These are phyloP conservation scores for Elsinoe perseae DNA, from an alignment of 2,329 filamentous ascomycete genomes.

Conservation along the genomic window DNA sequence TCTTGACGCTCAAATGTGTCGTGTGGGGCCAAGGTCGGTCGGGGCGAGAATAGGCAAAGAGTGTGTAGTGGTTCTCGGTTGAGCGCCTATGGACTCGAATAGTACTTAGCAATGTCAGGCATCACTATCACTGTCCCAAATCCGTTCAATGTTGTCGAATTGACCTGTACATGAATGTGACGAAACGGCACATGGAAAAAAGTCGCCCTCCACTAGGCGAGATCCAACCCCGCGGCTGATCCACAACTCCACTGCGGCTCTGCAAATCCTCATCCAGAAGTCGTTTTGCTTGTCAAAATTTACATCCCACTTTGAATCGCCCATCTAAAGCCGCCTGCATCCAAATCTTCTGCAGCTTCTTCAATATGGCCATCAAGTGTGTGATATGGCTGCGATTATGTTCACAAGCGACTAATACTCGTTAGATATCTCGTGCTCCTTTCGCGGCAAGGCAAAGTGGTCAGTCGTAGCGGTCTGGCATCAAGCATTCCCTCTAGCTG, in stretches of 20 bases:
- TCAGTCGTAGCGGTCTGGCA: constrained; percentile 45
- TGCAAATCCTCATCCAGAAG: constrained; percentile 1
- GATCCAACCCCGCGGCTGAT: background rate
- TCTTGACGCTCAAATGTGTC: constrained; percentile 40
- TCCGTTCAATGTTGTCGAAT: background rate
- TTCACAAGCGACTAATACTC: constrained; percentile 16
- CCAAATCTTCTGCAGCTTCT: background rate
- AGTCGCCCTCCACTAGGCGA: background rate
- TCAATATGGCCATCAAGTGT: constrained; percentile 50
- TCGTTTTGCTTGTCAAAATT: background rate
- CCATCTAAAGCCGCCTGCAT: background rate
- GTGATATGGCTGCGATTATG: constrained; percentile 21
- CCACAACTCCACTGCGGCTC: background rate
- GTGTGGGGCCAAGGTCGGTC: background rate
- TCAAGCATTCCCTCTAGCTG: constrained; percentile 22
- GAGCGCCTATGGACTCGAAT: background rate
- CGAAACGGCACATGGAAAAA: background rate
- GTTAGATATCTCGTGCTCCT: constrained; percentile 91
- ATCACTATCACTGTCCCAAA: background rate
- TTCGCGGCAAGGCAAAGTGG: constrained; percentile 97
- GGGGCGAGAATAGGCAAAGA: background rate
- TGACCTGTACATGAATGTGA: background rate
- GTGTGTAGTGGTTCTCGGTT: background rate
- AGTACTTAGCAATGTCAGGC: background rate
- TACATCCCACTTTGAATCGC: constrained; percentile 10